Conservation (phyloP, 78 protist species). For the Dictyostelium brefeldianum region DNA sequence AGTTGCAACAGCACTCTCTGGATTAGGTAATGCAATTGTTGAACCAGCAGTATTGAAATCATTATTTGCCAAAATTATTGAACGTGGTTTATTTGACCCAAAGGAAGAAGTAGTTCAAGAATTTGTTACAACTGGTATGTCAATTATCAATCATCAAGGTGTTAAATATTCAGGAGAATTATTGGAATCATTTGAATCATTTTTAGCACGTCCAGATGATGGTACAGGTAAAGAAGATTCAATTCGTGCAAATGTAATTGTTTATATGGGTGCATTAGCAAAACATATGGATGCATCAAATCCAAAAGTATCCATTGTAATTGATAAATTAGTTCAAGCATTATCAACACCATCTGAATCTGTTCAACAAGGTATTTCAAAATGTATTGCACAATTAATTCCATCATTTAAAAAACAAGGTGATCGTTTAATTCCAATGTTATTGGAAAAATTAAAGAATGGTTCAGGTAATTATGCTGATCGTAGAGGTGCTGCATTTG, state of each 20-base stretch:
- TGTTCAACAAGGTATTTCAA: conserved; percentile 74
- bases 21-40: conserved; percentile 33
- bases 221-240: conserved; percentile 62
- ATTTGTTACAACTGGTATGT: conserved; percentile 36
- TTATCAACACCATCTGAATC: conserved; percentile 75
- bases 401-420: conserved; percentile 60
- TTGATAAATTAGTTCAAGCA: conserved; percentile 49
- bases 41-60: conserved; percentile 16
- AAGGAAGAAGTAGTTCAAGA: conserved; percentile 38
- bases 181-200: conserved; percentile 38
- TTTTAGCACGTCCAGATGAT: conserved; percentile 62
- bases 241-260: conserved; percentile 62
- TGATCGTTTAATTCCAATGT: conserved; percentile 57
- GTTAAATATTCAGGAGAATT: conserved; percentile 5
- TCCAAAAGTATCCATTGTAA: conserved; percentile 53
- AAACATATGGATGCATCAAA: conserved; percentile 78
- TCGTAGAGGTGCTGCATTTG: conserved; percentile 92
- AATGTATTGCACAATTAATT: conserved; percentile 65
- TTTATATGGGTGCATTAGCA: conserved; percentile 80
- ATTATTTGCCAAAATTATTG: conserved; percentile 49
- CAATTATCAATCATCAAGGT: conserved; percentile 45
- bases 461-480: conserved; percentile 35
- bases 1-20: conserved; percentile 38
- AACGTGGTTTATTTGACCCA: conserved; percentile 59
- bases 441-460: conserved; percentile 36